Evolutionary conservation across 1,284 basidiomycete genomes (phyloP), one percentile per base, ranked within the genome.

Genomic region (Fomitopsis palustris): DNA sequence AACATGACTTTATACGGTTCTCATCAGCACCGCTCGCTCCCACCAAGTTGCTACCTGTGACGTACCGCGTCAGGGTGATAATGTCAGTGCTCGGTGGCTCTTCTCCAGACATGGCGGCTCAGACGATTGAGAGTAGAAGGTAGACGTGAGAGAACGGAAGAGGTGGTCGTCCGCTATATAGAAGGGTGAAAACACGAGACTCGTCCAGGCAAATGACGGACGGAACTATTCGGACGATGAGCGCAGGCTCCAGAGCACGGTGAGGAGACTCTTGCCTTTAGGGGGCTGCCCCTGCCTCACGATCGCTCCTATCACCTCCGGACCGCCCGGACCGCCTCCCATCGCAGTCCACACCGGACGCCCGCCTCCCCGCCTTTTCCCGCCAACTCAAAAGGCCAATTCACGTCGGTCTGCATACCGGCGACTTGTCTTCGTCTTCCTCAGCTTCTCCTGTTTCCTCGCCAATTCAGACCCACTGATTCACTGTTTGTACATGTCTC

Each of bases 31-130:
- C 38, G 35, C 19, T 54, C 41, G 33, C 25, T 31, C 21, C 55
- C 21, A 53, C 52, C 42, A 45, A 45, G 38, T 25, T 23, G 33
- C 42, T 39, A 31, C 27, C 33, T 41, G 29, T 62, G 14, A 64
- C 81, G 56, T 70, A 92, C 92, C 93, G 84, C 61, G 94, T 96
- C 71, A 96, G 85, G 57, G 94, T 96, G 78, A 96, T 92, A 70
- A 96, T 80, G 72, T 96, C 93, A 56, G 90, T 92, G 77, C 80
- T 87, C 64, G 92, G 92, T 59, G 81, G 73, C 67, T 92, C 88
- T 71, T 92, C 88, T 67, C 74, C 63, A 59, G 81, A 72, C 81
- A 86, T 86, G 63, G 64, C 65, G 58, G 37, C 27, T 35, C 21
- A 37, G 43, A 49, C 14, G 55, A 55, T 33, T 37, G 54, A 54